Evolutionary conservation across 352 stramenopile species (phyloP), one percentile per base, ranked within the genome.

Genomic region (Thraustochytrium striatum): DNA sequence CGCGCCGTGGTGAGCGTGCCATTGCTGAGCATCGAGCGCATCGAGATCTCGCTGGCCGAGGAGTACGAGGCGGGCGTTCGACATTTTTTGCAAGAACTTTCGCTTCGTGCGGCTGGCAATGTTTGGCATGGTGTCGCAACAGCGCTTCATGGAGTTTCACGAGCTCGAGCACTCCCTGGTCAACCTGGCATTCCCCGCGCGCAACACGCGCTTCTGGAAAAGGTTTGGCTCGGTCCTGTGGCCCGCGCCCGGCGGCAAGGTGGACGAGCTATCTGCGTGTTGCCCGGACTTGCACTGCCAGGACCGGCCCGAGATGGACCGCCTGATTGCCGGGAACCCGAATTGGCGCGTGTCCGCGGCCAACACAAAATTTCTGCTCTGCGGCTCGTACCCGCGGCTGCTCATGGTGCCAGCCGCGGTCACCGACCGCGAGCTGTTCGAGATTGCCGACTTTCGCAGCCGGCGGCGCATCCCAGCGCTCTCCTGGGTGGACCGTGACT

Each of bases 381-480:
- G 70, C 36, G 9, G 7, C 2, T 78, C 79, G 28, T 83, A 83
- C 61, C 79, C 79, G 50, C 79, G 58, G 9, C 72, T 70, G 36
- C 82, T 99, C 44, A 89, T 97, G 44, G 94, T 97, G 9, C 94
- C 95, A 13, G 78, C 87, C 0, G 90, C 89, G n/a, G 90, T 98
- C 28, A 90, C 91, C 30, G 94, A 97, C 72, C 88, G 88, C 53
- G 90, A 96, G 70, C 84, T 97, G 13, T 85, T 87, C 3, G 88
- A 87, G 0, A 90, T 94, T 13, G 91, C 90, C 3, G 92, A 96
- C 16, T 99, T 98, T 84, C 92, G 95, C 28, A 94, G 87, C 28
- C 91, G 92, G 50, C 91, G 91, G 30, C 92, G 95, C 1, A 84
- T 98, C 0, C 93, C 94, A 0, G 89, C 94, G 7, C 85, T 98